A percentile compares a stretch with the other conserved stretches of the same genome.
These are phyloP conservation scores for Eucalyptus pauciflora DNA, from an alignment of 345 rosid genomes.

Conservation along the genomic window DNA sequence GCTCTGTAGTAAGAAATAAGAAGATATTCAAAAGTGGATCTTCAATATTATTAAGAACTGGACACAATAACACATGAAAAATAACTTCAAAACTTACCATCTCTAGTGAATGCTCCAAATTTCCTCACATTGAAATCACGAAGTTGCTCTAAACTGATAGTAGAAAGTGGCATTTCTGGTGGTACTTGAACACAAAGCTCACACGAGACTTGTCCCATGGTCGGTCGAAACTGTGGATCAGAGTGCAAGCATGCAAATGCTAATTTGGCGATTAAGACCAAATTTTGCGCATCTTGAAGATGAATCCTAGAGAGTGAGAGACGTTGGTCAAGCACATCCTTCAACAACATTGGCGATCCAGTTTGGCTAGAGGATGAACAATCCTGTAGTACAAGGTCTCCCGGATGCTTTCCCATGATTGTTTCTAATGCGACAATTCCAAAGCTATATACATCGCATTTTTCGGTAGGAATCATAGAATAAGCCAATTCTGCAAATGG, in stretches of 20 bases:
- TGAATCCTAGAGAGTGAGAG: neutral
- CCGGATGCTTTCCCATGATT: neutral
- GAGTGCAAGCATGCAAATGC: neutral
- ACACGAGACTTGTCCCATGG: neutral
- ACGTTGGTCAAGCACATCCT: neutral
- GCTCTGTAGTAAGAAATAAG: neutral
- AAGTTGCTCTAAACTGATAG: neutral
- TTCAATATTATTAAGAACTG: neutral
- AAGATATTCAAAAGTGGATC: neutral
- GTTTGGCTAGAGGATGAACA: neutral
- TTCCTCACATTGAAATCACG: neutral
- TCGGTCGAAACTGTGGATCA: neutral
- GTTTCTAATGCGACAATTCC: neutral
- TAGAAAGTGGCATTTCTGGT: neutral
- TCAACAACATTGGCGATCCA: neutral
- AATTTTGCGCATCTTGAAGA: neutral
- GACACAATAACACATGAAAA: neutral
- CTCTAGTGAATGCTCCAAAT: neutral
- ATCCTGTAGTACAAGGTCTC: accelerated
- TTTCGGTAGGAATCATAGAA: neutral
- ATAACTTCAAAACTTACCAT: neutral
- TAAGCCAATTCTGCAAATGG: accelerated
- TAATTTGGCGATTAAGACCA: neutral
- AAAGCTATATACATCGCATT: neutral
- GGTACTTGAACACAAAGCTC: neutral